phyloP scores from a whole-genome alignment of 2,329 filamentous ascomycete genomes.

The Colletotrichum lindemuthianum region DNA sequence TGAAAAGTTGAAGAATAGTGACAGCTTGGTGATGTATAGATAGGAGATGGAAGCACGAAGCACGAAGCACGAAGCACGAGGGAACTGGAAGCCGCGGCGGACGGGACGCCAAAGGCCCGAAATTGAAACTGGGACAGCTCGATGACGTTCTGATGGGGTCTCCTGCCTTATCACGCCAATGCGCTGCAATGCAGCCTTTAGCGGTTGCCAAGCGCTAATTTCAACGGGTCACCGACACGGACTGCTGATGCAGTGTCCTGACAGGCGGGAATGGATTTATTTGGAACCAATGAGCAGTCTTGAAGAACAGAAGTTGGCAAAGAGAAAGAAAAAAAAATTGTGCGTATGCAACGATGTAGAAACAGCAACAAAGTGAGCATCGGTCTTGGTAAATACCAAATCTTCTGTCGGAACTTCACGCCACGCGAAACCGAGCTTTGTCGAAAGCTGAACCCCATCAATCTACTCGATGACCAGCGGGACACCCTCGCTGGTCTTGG shows the following conservation, averaged over 20 bases:
- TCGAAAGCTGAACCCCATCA: too few species aligned
- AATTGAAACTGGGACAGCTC: conserved; percentile 33
- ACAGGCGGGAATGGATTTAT: neutral
- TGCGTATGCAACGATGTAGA: too few species aligned
- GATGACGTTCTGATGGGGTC: conserved; percentile 34
- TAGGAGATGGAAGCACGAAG: conserved; percentile 20
- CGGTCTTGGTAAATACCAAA: neutral
- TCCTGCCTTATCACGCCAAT: conserved; percentile 21
- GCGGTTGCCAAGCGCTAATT: conserved; percentile 29
- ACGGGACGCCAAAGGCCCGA: conserved; percentile 30
- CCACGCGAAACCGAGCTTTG: neutral
- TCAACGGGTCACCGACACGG: conserved; percentile 1
- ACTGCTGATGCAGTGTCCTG: neutral
- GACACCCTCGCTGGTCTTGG: conserved; percentile 26
- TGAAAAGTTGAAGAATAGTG: neutral
- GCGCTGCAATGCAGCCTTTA: conserved; percentile 3
- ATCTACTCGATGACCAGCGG: neutral
- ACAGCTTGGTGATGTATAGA: neutral
- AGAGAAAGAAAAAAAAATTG: too few species aligned
- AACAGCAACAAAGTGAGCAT: too few species aligned
- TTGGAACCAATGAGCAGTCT: neutral
- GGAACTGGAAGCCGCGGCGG: conserved; percentile 15
- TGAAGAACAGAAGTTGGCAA: too few species aligned
- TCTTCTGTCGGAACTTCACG: neutral
- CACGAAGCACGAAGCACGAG: conserved; percentile 18